phyloP scores from a whole-genome alignment of 257 asterid genomes.

The Fraxinus quadrangulata region DNA sequence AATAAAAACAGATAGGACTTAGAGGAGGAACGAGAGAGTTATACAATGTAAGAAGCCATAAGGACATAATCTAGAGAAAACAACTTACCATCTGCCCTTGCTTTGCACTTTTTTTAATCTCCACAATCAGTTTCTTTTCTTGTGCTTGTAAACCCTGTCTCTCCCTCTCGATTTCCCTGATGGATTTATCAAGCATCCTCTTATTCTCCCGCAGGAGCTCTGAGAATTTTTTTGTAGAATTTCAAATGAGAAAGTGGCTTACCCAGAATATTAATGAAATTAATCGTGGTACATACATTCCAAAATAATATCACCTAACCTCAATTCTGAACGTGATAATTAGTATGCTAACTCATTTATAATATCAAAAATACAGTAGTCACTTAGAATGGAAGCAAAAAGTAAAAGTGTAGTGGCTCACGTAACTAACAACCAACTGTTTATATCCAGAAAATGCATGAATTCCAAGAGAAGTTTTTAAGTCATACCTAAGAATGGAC shows the following conservation, averaged over 20 bases:
- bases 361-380: not conserved
- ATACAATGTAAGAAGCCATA: not conserved
- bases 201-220: constrained; percentile 98
- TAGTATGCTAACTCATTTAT: not conserved
- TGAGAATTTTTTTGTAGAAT: constrained; percentile 20
- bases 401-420: not conserved
- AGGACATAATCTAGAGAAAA: not conserved
- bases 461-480: not conserved
- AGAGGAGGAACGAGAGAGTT: not conserved
- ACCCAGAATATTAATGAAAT: not conserved
- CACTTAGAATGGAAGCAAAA: not conserved
- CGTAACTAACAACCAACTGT: not conserved
- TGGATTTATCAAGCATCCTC: constrained; percentile 96
- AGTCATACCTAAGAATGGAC: not conserved
- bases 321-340: not conserved
- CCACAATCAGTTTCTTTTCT: constrained; percentile 84
- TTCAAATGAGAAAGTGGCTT: not conserved
- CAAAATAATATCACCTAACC: not conserved
- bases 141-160: constrained; percentile 90
- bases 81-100: constrained; percentile 93
- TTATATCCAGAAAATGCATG: not conserved
- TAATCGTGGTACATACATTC: not conserved
- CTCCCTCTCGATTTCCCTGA: constrained; percentile 97
- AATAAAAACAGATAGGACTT: too few species aligned
- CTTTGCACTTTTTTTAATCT: constrained; percentile 96